Evolutionary conservation across 495 filamentous ascomycete genomes (phyloP), one percentile per base, ranked within the genome.

Genomic region (Lasiosphaeriaceae sp.): DNA sequence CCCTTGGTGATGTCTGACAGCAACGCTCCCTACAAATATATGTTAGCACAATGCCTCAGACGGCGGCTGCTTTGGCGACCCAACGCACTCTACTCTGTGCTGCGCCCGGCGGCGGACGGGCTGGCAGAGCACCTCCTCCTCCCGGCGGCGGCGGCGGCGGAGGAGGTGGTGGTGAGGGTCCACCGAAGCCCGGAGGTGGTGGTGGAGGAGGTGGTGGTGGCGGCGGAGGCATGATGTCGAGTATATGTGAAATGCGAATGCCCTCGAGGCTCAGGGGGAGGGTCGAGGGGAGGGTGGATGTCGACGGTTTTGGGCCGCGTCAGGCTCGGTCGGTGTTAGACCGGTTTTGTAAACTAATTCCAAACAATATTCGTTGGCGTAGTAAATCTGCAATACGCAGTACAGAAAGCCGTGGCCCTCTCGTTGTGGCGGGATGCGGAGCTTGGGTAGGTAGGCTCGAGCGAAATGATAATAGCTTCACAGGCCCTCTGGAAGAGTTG

Each of bases 1-100:
- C 95, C 94, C 77, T 96, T 96, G 49, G 78, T 75, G 60, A 98
- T 98, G 74, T 97, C 93, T 63, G 80, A 77, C 23, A 97, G 83
- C n/a, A 98, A 79, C 21, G 92, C 92, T 61, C 89, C 87, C 93
- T 97, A 66, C 46, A 17, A n/a, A n/a, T 43, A 44, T 45, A 54
- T 39, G 67, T 77, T 72, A 81, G 77, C 59, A n/a, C n/a, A n/a
- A 16, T 23, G 24, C 19, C 23, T 50, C 52, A 21, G 19, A 47
- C 20, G 43, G 12, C 24, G 20, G 31, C 9, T 29, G 17, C 9
- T 12, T n/a, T 24, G 39, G 14, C 12, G 11, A 14, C n/a, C 20
- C 11, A 19, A 59, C 58, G 26, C 21, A 63, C 65, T 55, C 60
- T 46, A 19, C 54, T 58, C 45, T 11, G 37, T 17, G n/a, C n/a